phyloP scores from a whole-genome alignment of 2,329 filamentous ascomycete species.

The Neonectria punicea region DNA sequence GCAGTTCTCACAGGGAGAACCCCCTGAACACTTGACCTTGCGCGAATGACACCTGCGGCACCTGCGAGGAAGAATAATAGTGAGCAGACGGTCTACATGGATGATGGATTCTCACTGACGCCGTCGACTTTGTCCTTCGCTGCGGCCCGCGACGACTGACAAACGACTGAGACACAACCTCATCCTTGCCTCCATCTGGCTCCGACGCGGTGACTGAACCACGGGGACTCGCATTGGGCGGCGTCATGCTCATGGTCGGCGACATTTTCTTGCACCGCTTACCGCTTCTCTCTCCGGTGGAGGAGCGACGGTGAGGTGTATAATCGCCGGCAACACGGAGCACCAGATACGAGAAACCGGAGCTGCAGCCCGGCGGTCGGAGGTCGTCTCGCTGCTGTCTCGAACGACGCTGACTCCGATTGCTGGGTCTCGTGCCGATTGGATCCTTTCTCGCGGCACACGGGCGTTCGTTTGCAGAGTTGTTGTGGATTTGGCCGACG shows the following conservation, averaged over 20 bases:
- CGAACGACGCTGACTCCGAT: neutral
- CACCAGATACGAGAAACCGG: neutral
- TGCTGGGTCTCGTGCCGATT: conserved; percentile 27
- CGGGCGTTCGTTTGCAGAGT: conserved; percentile 12
- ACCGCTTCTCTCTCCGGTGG: neutral
- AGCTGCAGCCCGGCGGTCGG: neutral
- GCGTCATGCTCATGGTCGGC: conserved; percentile 26
- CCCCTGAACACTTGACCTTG: conserved; percentile 50
- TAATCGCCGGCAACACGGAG: conserved; percentile 12
- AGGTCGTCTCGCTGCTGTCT: neutral
- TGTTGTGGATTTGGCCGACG: conserved; percentile 28
- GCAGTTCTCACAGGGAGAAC: conserved; percentile 48
- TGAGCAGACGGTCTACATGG: neutral
- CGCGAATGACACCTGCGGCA: conserved; percentile 48
- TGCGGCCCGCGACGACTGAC: conserved; percentile 27
- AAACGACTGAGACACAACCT: conserved; percentile 25
- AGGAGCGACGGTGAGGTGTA: conserved; percentile 8
- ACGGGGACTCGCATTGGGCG: conserved; percentile 21
- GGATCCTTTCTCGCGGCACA: conserved; percentile 4
- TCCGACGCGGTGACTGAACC: conserved; percentile 34
- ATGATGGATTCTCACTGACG: conserved; percentile 28
- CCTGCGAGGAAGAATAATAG: conserved; percentile 7
- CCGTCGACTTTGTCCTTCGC: conserved; percentile 42
- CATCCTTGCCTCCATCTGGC: conserved; percentile 31
- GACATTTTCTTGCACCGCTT: conserved; percentile 7